Base-by-base conservation (phyloP, 2,329 filamentous ascomycete species). In the Colletotrichum tamarilloi region DNA sequence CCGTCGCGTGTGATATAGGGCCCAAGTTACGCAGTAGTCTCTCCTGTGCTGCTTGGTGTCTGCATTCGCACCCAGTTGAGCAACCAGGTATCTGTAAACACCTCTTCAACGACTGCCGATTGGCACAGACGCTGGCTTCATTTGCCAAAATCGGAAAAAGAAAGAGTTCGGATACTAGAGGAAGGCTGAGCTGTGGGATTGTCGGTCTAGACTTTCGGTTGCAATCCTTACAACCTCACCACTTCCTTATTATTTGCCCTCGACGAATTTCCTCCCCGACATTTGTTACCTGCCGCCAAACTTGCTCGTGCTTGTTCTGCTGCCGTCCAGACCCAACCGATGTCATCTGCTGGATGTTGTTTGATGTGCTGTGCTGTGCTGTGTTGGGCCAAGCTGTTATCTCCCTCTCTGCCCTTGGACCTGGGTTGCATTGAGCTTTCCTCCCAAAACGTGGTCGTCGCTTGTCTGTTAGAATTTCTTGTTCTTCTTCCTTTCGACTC, bases 381-480 rank as follows among this genome's bases (percentile, higher is more conserved):
- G 19, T 9, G 19, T 19, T 46, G 9, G 38, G 49, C 52, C 8
- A 67, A 14, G 30, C 35, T 69, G 59, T 35, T 46, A 52, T 58
- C 68, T 68, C 58, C 65, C 24, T 42, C 24, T 11, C 63, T 38
- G 55, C 42, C 30, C 46, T 57, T 24, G 7, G n/a, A 60, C n/a
- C 9, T 22, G 30, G 26, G 49, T 14, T 12, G 30, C 26, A 53
- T 14, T n/a, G 30, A 46, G 57, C 46, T 53, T 11, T 52, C 14
- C 22, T 12, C 42, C 60, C 62, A 55, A 16, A 42, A 56, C 26
- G 68, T 67, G 62, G 57, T 53, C 19, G 19, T 68, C 35, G 58
- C 38, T 63, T 53, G 58, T 52, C 28, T 52, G 57, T 19, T 57
- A 7, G 38, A 38, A 53, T 42, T 35, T 55, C 30, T 32, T 49